These are phyloP conservation scores for Metschnikowia aberdeeniae DNA, from an alignment of 805 yeast genomes.

Conservation along the genomic window DNA sequence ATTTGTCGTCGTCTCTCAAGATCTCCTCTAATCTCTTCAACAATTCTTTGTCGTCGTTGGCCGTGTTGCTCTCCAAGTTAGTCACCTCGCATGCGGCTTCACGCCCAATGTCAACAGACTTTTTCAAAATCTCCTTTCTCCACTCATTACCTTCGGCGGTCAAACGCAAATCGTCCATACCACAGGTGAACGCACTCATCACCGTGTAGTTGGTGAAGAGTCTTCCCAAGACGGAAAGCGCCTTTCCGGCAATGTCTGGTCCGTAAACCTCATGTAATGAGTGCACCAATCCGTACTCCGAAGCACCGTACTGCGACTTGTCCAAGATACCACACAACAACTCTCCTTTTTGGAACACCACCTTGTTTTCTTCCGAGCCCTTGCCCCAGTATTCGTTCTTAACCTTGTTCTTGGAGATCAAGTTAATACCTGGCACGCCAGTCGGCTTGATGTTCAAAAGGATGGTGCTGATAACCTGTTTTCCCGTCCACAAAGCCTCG, in stretches of 20 bases:
- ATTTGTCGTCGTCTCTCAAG: constrained; percentile 85
- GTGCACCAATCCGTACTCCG: constrained; percentile 94
- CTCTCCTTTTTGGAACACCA: constrained; percentile 81
- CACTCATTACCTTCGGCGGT: constrained; percentile 87
- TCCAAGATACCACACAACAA: constrained; percentile 89
- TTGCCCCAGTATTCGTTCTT: constrained; percentile 94
- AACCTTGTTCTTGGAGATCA: constrained; percentile 79
- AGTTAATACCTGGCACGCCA: constrained; percentile 86
- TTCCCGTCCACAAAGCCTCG: constrained; percentile 93
- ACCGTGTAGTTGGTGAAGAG: constrained; percentile 90
- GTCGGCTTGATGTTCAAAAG: constrained; percentile 82
- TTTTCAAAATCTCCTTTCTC: constrained; percentile 78
- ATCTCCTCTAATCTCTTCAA: constrained; percentile 89
- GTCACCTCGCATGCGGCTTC: constrained; percentile 94
- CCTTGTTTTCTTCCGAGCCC: constrained; percentile 80
- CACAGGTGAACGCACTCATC: constrained; percentile 95
- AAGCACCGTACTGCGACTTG: constrained; percentile 97
- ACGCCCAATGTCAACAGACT: constrained; percentile 79
- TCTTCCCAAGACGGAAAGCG: constrained; percentile 89
- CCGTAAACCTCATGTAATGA: constrained; percentile 96
- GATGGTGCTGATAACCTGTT: constrained; percentile 92
- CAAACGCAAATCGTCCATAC: constrained; percentile 97
- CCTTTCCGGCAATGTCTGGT: constrained; percentile 81
- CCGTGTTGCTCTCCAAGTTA: constrained; percentile 55
- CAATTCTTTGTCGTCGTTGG: constrained; percentile 63